phyloP scores from a whole-genome alignment of 176 grass and related monocot genomes.

The Musa acuminata region DNA sequence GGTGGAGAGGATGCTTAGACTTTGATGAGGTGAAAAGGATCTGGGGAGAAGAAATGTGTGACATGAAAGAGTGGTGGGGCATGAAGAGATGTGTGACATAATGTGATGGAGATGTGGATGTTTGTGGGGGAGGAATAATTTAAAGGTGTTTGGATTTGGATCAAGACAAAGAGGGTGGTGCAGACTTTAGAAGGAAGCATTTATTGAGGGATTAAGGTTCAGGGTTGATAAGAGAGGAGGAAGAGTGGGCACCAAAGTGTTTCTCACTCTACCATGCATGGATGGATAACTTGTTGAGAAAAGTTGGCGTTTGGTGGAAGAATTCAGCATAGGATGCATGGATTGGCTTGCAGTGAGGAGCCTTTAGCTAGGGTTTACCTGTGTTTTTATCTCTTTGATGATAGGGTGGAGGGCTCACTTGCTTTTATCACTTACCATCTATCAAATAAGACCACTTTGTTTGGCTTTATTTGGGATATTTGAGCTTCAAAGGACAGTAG shows the following conservation, averaged over 20 bases:
- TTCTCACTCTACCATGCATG: no score
- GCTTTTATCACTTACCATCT: no score
- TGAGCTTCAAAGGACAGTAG: no score
- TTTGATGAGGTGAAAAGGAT: slow-evolving; percentile 34
- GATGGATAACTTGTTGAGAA: no score
- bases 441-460: not conserved
- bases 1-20: slow-evolving; percentile 21
- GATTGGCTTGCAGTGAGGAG: no score
- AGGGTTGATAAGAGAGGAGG: not conserved
- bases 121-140: not conserved
- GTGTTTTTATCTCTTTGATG: no score
- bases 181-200: not conserved
- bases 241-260: not conserved
- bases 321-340: no score
- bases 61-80: not conserved
- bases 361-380: no score
- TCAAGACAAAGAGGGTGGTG: not conserved
- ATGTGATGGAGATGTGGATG: not conserved
- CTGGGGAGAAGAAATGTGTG: not conserved
- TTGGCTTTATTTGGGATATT: not conserved
- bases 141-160: not conserved
- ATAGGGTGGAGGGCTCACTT: no score
- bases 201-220: not conserved
- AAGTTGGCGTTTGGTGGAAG: no score
- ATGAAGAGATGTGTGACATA: not conserved